Conservation (phyloP, 1,139 yeast genomes). For the Taphrina confusa region DNA sequence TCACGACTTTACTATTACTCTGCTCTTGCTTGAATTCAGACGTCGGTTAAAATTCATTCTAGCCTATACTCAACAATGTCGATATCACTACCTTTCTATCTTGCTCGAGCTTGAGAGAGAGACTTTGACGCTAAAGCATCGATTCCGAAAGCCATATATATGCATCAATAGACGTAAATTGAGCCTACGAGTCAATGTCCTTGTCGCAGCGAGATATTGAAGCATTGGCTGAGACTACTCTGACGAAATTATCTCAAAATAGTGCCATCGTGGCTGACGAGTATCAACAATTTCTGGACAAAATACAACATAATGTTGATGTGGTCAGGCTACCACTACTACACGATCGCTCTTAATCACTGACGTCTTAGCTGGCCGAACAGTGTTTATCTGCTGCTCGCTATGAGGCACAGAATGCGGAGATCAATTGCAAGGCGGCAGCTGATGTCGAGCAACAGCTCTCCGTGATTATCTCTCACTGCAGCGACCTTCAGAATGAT, state of each 20-base stretch:
- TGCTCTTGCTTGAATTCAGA: too few species aligned
- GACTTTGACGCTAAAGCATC: too few species aligned
- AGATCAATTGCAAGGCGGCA: background rate
- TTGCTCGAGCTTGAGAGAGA: too few species aligned
- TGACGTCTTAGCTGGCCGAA: conserved; percentile 12
- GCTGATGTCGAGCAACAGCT: conserved; percentile 20
- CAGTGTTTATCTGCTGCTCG: conserved; percentile 25
- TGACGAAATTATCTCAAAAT: conserved; percentile 16
- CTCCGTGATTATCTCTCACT: conserved; percentile 9
- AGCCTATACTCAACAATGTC: too few species aligned
- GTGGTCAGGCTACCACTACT: background rate
- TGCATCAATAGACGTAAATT: too few species aligned
- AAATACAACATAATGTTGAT: conserved; percentile 5
- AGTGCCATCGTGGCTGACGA: conserved; percentile 8
- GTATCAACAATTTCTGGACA: conserved; percentile 9
- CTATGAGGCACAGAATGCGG: conserved; percentile 21
- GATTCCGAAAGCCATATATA: too few species aligned
- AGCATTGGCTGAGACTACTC: conserved; percentile 19
- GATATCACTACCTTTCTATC: too few species aligned
- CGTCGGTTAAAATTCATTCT: too few species aligned
- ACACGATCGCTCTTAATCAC: too few species aligned
- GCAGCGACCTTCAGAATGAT: conserved; percentile 23
- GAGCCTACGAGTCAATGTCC: too few species aligned
- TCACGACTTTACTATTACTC: too few species aligned
- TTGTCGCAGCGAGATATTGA: background rate